Evolutionary conservation across 1,284 basidiomycete species (phyloP).

Genomic region (Nidula niveotomentosa): DNA sequence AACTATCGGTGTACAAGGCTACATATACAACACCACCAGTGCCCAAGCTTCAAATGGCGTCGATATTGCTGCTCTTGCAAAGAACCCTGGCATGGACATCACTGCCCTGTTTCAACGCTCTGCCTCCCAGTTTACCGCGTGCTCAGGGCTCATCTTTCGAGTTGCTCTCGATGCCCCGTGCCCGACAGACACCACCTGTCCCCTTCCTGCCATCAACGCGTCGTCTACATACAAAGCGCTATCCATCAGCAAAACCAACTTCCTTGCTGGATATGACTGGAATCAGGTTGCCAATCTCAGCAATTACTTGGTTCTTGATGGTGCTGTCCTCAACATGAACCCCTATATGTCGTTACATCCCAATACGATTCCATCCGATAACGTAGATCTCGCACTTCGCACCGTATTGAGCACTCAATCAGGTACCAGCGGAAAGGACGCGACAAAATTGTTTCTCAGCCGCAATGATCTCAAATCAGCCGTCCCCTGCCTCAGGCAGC

Average conservation of each 20-base stretch:
- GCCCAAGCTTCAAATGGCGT: conserved; percentile 49
- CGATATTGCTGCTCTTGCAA: conserved; percentile 61
- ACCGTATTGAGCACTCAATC: conserved; percentile 57
- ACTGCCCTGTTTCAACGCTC: conserved; percentile 80
- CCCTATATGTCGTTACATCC: conserved; percentile 85
- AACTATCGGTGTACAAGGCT: conserved; percentile 79
- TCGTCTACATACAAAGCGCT: conserved; percentile 60
- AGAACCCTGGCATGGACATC: conserved; percentile 83
- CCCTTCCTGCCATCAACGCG: conserved; percentile 56
- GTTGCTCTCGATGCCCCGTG: conserved; percentile 82
- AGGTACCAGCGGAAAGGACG: conserved; percentile 78
- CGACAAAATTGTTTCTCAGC: conserved; percentile 83
- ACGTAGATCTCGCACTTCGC: conserved; percentile 84
- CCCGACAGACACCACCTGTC: conserved; percentile 52
- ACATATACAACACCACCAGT: conserved; percentile 74
- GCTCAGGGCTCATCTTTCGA: conserved; percentile 57
- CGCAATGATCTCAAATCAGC: conserved; percentile 64
- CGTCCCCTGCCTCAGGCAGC: conserved; percentile 77
- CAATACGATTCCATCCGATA: conserved; percentile 67
- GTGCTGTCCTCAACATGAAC: conserved; percentile 90
- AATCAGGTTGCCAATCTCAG: conserved; percentile 67
- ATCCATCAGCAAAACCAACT: conserved; percentile 61
- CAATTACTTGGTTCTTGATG: conserved; percentile 89
- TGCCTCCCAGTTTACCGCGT: conserved; percentile 63
- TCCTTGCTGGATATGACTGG: conserved; percentile 87